Base-by-base conservation (phyloP, 2,329 filamentous ascomycete genomes). In the Nemania diffusa region DNA sequence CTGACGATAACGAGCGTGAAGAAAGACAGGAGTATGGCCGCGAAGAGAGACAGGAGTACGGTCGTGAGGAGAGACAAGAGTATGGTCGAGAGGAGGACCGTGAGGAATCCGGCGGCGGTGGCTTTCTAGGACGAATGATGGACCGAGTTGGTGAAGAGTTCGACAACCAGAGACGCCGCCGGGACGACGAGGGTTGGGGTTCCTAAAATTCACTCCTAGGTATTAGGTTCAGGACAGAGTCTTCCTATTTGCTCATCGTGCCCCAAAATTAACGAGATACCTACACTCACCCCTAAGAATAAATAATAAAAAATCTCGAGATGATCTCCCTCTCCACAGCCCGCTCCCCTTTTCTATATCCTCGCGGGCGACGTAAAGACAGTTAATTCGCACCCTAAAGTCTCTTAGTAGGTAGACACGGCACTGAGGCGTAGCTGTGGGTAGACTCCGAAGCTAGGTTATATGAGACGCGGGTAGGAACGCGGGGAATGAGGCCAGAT, bases 81-180 rank as follows among this genome's bases (percentile, higher is more conserved):
- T 11, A 34, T 42, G 32, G 20, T n/a, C 53, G 55, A n/a, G 57
- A 67, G 2, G 71, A 72, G n/a, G 64, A 63, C 15, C 71, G 71
- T 37, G 69, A 72, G 20, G 69, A 71, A 20, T 70, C 66, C 7
- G 68, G 62, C 27, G 46, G 46, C 17, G 71, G 72, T 42, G 73
- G 73, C 50, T 74, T 75, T 57, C 44, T 74, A 42, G 73, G 69
- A 22, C 53, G 51, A 9, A 64, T 73, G 13, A 65, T 72, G n/a
- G 60, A 65, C 55, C 65, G 65, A 17, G 70, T 74, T 27, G 73
- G 74, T 22, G 72, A 74, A 24, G 69, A 69, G 32, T 13, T 75
- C n/a, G 70, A 73, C 15, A 72, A 75, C 9, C 65, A 62, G 11
- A 46, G 67, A 51, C 69, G 68, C 44, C 71, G 70, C 26, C 69